Evolutionary conservation across 768 basidiomycete genomes (phyloP).

Genomic region (Tephrocybe sp.): DNA sequence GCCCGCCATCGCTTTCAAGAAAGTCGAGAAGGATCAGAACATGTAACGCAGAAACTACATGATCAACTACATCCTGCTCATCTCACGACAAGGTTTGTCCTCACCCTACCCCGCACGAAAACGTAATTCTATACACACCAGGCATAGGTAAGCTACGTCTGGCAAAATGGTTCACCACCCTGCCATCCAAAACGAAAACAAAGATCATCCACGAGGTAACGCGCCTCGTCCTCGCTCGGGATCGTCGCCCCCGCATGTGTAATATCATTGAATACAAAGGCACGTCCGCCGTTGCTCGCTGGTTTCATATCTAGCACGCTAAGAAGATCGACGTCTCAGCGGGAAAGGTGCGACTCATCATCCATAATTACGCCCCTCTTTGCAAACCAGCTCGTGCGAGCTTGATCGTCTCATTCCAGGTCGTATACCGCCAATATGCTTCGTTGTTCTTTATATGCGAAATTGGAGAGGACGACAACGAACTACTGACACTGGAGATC

Average conservation of each 20-base stretch:
- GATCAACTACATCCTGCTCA: slow-evolving; percentile 92
- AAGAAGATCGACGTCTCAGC: slow-evolving; percentile 18
- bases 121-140: slow-evolving; percentile 1
- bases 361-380: background rate
- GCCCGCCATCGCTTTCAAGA: background rate
- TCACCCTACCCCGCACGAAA: background rate
- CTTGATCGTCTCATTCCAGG: slow-evolving; percentile 38
- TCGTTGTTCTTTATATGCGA: slow-evolving; percentile 85
- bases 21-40: background rate
- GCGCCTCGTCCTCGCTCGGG: slow-evolving; percentile 77
- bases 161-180: slow-evolving; percentile 93
- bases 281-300: slow-evolving; percentile 34
- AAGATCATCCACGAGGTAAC: slow-evolving; percentile 97
- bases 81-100: slow-evolving; percentile 82
- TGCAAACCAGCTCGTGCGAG: background rate
- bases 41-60: slow-evolving; percentile 31
- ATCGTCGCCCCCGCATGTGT: slow-evolving; percentile 82
- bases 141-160: slow-evolving; percentile 84
- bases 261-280: slow-evolving; percentile 98
- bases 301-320: slow-evolving; percentile 21
- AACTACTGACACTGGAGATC: slow-evolving; percentile 79
- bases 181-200: slow-evolving; percentile 75
- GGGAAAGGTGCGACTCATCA: slow-evolving; percentile 30
- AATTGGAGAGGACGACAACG: slow-evolving; percentile 72
- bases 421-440: slow-evolving; percentile 83